phyloP scores from a whole-genome alignment of 495 filamentous ascomycete genomes.

The Cercophora sp. region DNA sequence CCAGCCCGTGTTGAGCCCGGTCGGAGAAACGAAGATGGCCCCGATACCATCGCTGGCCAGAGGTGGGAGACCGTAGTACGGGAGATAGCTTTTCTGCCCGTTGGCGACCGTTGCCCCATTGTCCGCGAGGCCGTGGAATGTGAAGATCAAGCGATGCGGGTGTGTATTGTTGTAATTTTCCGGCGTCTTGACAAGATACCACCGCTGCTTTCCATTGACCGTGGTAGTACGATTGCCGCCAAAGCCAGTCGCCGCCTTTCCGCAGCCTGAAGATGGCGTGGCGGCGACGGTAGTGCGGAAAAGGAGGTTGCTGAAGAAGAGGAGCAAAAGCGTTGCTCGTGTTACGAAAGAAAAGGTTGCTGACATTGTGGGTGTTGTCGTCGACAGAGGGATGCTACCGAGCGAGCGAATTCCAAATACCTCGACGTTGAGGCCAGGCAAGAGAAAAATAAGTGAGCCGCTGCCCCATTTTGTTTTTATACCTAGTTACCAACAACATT shows the following conservation, averaged over 20 bases:
- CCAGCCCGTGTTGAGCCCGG: constrained; percentile 27
- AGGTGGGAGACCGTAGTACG: not conserved
- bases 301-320: no score
- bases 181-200: not conserved
- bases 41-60: not conserved
- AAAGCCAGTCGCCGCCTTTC: not conserved
- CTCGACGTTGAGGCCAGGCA: no score
- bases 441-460: no score
- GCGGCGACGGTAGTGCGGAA: no score
- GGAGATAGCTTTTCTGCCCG: not conserved
- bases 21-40: not conserved
- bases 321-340: no score
- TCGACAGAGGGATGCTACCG: no score
- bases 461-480: no score
- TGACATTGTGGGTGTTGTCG: no score
- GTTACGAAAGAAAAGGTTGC: no score
- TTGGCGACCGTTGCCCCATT: not conserved
- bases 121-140: not conserved
- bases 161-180: not conserved
- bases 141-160: not conserved
- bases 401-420: no score
- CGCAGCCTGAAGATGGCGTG: not conserved
- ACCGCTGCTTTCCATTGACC: not conserved
- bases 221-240: not conserved
- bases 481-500: no score